Percentiles rank a stretch among this genome's conserved stretches.
These are phyloP conservation scores for Xerocomus potaroensis DNA, from an alignment of 768 basidiomycete genomes.

Conservation along the genomic window DNA sequence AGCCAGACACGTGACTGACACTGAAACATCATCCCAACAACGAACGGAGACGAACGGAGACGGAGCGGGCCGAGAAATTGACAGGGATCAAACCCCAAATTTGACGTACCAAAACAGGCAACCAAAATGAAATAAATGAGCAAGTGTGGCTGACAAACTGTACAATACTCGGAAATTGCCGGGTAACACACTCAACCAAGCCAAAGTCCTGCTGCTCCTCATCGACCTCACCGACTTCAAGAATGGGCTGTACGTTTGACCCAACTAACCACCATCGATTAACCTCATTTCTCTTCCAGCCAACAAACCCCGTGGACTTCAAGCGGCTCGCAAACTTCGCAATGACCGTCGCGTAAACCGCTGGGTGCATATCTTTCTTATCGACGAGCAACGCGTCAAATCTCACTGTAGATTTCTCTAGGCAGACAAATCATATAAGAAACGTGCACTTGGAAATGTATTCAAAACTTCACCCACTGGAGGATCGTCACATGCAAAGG, in stretches of 20 bases:
- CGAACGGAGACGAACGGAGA: neutral
- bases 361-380: constrained; percentile 65
- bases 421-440: constrained; percentile 99
- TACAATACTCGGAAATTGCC: constrained; percentile 36
- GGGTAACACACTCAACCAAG: constrained; percentile 7
- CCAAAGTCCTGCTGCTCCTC: constrained; percentile 23
- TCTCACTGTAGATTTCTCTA: constrained; percentile 31
- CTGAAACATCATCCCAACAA: neutral
- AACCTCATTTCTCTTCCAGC: constrained; percentile 48
- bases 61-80: neutral
- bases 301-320: constrained; percentile 98
- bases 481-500: constrained; percentile 99
- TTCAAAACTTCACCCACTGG: constrained; percentile 99
- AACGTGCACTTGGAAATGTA: constrained; percentile 97
- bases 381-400: constrained; percentile 1
- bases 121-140: neutral
- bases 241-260: constrained; percentile 80
- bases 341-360: constrained; percentile 92
- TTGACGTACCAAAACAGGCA: neutral
- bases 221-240: constrained; percentile 54
- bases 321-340: constrained; percentile 98
- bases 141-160: constrained; percentile 37
- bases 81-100: neutral
- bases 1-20: constrained; percentile 18
- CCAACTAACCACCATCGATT: constrained; percentile 6